phyloP scores from a whole-genome alignment of 2,329 filamentous ascomycete genomes.

The Dothistroma septosporum region DNA sequence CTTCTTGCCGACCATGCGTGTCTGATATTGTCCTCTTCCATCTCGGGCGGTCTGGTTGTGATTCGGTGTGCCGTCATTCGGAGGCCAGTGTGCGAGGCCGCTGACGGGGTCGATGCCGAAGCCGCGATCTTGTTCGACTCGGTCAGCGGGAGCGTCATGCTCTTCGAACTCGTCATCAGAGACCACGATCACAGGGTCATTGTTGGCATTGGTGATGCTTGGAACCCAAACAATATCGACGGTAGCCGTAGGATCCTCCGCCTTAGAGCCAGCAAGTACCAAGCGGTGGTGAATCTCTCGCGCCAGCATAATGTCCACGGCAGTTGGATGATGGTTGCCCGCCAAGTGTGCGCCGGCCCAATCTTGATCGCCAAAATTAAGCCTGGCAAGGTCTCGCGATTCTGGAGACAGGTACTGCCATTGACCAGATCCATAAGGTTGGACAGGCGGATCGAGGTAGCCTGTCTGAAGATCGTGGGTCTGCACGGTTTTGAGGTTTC shows the following conservation, averaged over 20 bases:
- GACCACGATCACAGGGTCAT: not conserved
- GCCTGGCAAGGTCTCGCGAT: conserved; percentile 5
- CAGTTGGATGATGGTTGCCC: conserved; percentile 8
- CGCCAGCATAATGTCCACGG: conserved; percentile 16
- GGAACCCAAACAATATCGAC: conserved; percentile 19
- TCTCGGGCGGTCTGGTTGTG: conserved; percentile 16
- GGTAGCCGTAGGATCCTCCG: conserved; percentile 10
- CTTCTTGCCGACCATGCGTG: conserved; percentile 12
- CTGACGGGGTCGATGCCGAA: conserved; percentile 15
- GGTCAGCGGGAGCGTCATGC: not conserved
- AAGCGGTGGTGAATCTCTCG: conserved; percentile 5
- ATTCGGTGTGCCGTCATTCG: conserved; percentile 12
- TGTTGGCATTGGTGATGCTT: not conserved
- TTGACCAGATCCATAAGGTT: conserved; percentile 13
- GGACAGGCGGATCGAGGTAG: conserved; percentile 10
- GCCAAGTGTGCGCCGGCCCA: conserved; percentile 5
- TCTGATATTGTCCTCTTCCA: conserved; percentile 15
- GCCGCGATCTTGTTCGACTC: not conserved
- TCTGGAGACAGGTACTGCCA: conserved; percentile 15
- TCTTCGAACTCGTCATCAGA: not conserved
- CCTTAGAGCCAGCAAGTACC: not conserved
- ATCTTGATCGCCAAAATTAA: conserved; percentile 11
- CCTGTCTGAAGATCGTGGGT: not conserved
- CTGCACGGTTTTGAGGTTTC: too few relatives aligned
- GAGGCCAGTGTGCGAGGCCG: conserved; percentile 18